Base-by-base conservation (phyloP, 164 flowering plant genomes). In the Akebia trifoliata region DNA sequence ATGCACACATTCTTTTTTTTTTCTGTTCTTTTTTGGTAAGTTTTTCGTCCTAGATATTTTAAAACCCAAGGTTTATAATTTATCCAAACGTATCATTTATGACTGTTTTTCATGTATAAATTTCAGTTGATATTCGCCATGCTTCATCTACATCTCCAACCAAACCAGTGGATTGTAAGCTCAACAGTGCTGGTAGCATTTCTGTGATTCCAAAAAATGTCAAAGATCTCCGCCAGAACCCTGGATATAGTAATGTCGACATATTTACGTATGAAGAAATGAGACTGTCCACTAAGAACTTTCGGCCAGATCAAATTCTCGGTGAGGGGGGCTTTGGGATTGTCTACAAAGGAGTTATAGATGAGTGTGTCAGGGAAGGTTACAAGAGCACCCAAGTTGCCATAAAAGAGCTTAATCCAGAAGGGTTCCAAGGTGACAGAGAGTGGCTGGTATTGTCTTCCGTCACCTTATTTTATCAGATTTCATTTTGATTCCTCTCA, bases 321-420 rank as follows among this genome's bases (percentile, higher is more conserved):
- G 98, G 98, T 17, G 96, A 92, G 70, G 98, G 98, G 31, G 98
- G 98, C 0, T 92, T 92, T 71, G 98, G 98, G 39, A 69, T 82
- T 51, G 98, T 92, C n/a, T 89, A 92, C 64, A 85, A 77, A 77
- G 98, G 98, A 47, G 56, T 80, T 51, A 63, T 92, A 37, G 94
- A 92, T 74, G 95, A 80, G 43, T 69, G 29, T 61, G 81, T 91
- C 57, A 76, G 87, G 66, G 72, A 78, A n/a, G 96, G 87, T 29
- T 82, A 76, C 66, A 65, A 74, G 63, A 70, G 74, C 43, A 79
- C 78, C 1, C 57, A 70, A 56, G 98, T 92, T 65, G 98, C 98
- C 21, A 78, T 89, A 56, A 92, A 92, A 74, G 83, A 77, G 77
- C 95, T 89, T 26, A 85, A 87, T 67, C 93, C 73, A 1, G 86